These are phyloP conservation scores for Combretum micranthum DNA, from an alignment of 345 rosid species.

Conservation along the genomic window DNA sequence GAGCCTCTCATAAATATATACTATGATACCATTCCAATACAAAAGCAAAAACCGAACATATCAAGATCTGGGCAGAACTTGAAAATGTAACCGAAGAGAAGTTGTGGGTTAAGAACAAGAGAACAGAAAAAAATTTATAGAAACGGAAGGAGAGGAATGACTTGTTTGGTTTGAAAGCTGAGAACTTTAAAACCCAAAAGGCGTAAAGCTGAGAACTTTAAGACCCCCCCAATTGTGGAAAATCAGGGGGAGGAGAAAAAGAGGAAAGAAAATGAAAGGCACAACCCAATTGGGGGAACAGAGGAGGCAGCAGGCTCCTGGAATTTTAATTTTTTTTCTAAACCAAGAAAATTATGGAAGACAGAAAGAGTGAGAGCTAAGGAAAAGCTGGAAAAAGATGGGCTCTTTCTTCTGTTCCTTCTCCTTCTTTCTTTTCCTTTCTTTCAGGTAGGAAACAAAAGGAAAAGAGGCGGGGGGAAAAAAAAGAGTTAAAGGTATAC, in stretches of 20 bases:
- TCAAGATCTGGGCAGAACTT: neutral
- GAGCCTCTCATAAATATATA: neutral
- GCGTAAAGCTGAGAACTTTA: neutral
- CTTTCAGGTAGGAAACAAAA: too few species aligned
- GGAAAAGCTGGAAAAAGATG: conserved; percentile 19
- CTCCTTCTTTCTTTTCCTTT: too few species aligned
- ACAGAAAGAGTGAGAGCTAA: conserved; percentile 1
- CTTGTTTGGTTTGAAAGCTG: neutral
- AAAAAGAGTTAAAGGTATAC: conserved; percentile 2
- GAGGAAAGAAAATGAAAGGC: neutral
- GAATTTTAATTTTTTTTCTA: neutral
- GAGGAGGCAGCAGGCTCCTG: conserved; percentile 3
- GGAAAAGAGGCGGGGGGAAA: too few species aligned
- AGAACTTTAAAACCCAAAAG: too few species aligned
- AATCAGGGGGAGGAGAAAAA: neutral
- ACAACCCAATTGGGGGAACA: conserved; percentile 10
- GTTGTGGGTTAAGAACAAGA: neutral
- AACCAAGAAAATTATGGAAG: conserved; percentile 1
- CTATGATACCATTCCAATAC: neutral
- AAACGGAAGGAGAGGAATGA: neutral
- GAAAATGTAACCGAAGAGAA: neutral
- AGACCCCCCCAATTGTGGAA: neutral
- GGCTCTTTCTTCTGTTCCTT: conserved; percentile 11
- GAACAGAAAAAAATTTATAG: neutral
- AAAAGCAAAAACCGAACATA: neutral